Percentiles rank a stretch among this genome's conserved stretches.
phyloP scores from a whole-genome alignment of 441 rosid genomes.

The Pelargonium myrrhifolium region DNA sequence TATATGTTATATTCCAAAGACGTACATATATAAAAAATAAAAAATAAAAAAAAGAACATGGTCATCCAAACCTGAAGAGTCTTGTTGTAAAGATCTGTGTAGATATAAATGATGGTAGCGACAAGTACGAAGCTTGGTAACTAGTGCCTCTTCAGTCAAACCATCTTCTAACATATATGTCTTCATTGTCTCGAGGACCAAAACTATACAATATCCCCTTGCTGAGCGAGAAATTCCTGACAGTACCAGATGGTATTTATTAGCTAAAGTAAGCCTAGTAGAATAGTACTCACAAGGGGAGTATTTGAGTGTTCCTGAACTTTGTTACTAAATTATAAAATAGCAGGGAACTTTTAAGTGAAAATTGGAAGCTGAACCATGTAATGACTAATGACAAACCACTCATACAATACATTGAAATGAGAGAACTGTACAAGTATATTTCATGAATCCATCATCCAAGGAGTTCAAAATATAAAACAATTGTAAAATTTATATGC shows the following conservation, averaged over 20 bases:
- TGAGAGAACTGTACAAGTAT: no score
- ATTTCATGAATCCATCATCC: no score
- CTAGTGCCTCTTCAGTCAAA: slow-evolving; percentile 92
- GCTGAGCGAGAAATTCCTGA: slow-evolving; percentile 90
- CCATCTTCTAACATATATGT: slow-evolving; percentile 87
- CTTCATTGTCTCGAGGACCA: slow-evolving; percentile 92
- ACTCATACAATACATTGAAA: no score
- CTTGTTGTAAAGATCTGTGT: slow-evolving; percentile 66
- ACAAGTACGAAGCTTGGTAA: slow-evolving; percentile 83
- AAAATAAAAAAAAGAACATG: no score
- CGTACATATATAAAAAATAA: no score
- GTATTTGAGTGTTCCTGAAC: background rate
- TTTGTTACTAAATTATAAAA: no score
- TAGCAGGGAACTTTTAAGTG: no score
- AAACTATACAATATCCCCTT: slow-evolving; percentile 76
- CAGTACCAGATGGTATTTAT: slow-evolving; percentile 12
- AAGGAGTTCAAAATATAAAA: no score
- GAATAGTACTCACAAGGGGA: background rate
- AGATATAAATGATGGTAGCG: slow-evolving; percentile 83
- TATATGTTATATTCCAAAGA: no score
- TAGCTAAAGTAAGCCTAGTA: slow-evolving; percentile 9
- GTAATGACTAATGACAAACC: no score
- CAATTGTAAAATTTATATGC: no score
- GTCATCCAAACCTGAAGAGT: slow-evolving; percentile 63
- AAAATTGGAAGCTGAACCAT: no score